Conservation (phyloP, 2,329 filamentous ascomycete species). For the Paecilomyces sp. region DNA sequence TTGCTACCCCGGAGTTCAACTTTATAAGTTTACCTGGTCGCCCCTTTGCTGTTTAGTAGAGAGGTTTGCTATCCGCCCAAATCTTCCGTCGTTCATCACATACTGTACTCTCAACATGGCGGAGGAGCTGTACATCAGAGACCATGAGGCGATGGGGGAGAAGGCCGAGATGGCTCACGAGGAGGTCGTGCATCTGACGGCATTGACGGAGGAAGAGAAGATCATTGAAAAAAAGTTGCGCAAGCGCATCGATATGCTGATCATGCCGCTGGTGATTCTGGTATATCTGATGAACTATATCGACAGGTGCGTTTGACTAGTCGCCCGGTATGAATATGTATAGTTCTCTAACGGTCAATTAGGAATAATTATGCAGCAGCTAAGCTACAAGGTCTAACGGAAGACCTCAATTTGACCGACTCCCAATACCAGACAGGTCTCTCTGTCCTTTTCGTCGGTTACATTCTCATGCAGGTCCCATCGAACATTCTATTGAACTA, state of each 20-base stretch:
- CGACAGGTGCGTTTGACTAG: constrained; percentile 26
- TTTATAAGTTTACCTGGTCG: neutral
- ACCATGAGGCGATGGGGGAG: constrained; percentile 11
- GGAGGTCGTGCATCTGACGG: constrained; percentile 6
- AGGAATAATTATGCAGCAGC: constrained; percentile 42
- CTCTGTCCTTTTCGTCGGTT: constrained; percentile 38
- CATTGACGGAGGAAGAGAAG: constrained; percentile 23
- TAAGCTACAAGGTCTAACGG: constrained; percentile 35
- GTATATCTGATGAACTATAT: constrained; percentile 41
- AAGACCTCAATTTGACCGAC: constrained; percentile 27
- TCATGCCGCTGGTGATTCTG: constrained; percentile 35
- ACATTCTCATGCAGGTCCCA: constrained; percentile 41
- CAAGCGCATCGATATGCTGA: constrained; percentile 27
- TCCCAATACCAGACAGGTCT: constrained; percentile 35
- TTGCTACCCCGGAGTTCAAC: neutral
- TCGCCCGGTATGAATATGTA: neutral
- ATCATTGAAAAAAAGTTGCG: constrained; percentile 30
- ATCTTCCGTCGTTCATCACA: neutral
- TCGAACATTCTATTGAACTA: constrained; percentile 39
- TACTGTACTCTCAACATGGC: constrained; percentile 1
- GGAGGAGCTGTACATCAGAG: constrained; percentile 2
- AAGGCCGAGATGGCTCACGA: constrained; percentile 14
- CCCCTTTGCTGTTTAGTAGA: neutral
- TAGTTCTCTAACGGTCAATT: neutral
- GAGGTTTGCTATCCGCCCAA: neutral